Percentiles rank a stretch among this genome's conserved stretches.
phyloP scores from a whole-genome alignment of 139 green algal species.

The Chlorella sp. region DNA sequence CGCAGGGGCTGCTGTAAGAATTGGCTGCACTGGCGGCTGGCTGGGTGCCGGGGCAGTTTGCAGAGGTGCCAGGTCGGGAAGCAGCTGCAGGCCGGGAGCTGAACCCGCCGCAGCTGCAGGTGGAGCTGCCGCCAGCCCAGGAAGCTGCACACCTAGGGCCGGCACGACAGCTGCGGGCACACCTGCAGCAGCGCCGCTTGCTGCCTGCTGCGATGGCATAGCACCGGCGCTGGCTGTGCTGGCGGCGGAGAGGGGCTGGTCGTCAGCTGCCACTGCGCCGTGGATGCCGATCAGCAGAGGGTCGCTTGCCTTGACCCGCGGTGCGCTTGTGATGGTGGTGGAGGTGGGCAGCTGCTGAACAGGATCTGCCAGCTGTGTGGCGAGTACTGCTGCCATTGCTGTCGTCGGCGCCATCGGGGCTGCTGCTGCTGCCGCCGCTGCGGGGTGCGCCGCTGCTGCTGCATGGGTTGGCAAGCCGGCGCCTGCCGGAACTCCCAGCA shows the following conservation, averaged over 20 bases:
- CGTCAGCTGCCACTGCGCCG: too few relatives aligned
- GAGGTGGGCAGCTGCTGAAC: background rate
- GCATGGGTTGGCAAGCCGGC: too few relatives aligned
- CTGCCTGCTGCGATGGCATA: background rate
- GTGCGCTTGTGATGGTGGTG: background rate
- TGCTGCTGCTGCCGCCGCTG: background rate
- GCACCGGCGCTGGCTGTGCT: background rate
- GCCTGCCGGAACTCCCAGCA: too few relatives aligned
- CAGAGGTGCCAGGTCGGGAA: background rate
- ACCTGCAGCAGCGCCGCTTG: background rate
- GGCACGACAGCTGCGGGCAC: background rate
- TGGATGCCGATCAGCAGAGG: too few relatives aligned
- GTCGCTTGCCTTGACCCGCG: background rate
- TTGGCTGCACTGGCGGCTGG: background rate
- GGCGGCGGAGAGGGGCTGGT: background rate
- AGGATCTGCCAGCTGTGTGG: background rate
- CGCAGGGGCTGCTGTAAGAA: background rate
- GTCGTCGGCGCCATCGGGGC: background rate
- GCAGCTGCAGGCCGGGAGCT: too few relatives aligned
- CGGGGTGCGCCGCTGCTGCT: too few relatives aligned
- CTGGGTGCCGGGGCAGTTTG: background rate
- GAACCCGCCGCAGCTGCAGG: too few relatives aligned
- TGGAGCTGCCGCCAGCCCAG: too few relatives aligned
- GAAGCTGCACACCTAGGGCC: too few relatives aligned
- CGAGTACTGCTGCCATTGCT: background rate